Conservation (phyloP, 2,329 filamentous ascomycete species). For the Leptographium wingfieldii region DNA sequence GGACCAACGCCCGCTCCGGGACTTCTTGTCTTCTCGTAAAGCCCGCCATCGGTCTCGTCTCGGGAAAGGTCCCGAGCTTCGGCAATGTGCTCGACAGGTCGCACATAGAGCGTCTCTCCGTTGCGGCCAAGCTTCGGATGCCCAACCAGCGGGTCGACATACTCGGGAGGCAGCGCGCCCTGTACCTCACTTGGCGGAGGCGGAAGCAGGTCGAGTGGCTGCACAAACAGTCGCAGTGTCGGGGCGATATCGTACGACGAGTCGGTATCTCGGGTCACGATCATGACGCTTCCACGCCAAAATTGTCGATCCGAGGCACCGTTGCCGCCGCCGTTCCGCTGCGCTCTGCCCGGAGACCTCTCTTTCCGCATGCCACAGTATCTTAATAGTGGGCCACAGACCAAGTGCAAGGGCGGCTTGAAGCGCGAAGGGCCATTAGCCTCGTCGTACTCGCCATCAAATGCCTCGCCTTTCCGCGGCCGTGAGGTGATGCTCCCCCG, state of each 20-base stretch:
- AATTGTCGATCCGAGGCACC: constrained; percentile 50
- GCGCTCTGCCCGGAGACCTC: constrained; percentile 27
- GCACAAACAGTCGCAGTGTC: constrained; percentile 70
- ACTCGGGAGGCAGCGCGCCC: constrained; percentile 59
- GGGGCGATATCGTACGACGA: constrained; percentile 75
- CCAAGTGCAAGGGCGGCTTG: constrained; percentile 70
- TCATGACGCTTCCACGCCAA: constrained; percentile 92
- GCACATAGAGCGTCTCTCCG: constrained; percentile 77
- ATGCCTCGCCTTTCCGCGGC: constrained; percentile 47
- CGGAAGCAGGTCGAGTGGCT: constrained; percentile 70
- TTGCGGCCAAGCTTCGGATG: constrained; percentile 74
- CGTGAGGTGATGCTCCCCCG: constrained; percentile 32
- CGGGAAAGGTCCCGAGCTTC: constrained; percentile 67
- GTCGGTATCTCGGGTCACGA: constrained; percentile 74
- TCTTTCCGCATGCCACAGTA: constrained; percentile 75
- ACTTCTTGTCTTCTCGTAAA: constrained; percentile 60
- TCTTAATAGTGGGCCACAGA: constrained; percentile 79
- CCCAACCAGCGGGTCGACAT: constrained; percentile 80
- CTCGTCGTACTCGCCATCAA: constrained; percentile 56
- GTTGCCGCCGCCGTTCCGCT: constrained; percentile 20
- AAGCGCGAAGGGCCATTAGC: constrained; percentile 56
- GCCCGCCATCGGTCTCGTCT: constrained; percentile 66
- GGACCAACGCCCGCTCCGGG: constrained; percentile 22
- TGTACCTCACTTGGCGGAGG: constrained; percentile 60
- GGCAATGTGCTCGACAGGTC: constrained; percentile 75